These are phyloP conservation scores for Russula olivacea DNA, from an alignment of 768 basidiomycete genomes.

Conservation along the genomic window DNA sequence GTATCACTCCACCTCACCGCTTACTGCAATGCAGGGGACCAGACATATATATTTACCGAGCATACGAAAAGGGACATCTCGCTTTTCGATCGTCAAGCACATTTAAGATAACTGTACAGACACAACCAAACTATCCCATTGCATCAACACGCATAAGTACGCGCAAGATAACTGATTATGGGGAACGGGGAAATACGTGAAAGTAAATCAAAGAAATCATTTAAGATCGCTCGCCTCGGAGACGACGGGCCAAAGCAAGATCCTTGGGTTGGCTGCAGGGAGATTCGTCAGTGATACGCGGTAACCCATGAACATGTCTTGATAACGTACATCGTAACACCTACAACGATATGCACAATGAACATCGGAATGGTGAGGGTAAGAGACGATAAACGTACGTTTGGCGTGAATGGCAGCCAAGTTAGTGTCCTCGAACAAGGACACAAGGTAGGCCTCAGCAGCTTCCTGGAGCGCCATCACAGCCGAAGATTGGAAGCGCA, in stretches of 20 bases:
- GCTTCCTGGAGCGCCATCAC: constrained; percentile 93
- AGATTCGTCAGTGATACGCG: constrained; percentile 25
- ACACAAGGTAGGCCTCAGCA: constrained; percentile 84
- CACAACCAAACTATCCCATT: constrained; percentile 14
- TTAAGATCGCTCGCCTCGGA: constrained; percentile 75
- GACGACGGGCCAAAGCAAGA: constrained; percentile 69
- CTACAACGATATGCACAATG: background rate
- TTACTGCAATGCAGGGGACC: background rate
- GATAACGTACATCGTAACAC: constrained; percentile 26
- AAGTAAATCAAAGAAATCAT: constrained; percentile 2
- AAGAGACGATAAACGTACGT: constrained; percentile 34
- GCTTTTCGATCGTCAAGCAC: constrained; percentile 7
- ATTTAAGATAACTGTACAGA: constrained; percentile 20
- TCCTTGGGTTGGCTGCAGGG: constrained; percentile 67
- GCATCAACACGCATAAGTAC: constrained; percentile 5
- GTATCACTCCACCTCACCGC: background rate
- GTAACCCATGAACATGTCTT: background rate
- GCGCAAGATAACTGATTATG: constrained; percentile 3
- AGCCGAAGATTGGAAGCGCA: constrained; percentile 94
- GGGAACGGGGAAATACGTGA: background rate
- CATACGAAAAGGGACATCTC: constrained; percentile 1
- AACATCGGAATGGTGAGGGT: background rate
- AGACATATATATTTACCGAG: constrained; percentile 15
- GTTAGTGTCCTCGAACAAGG: constrained; percentile 84
- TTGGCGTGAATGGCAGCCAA: constrained; percentile 89